Conservation (phyloP, 495 filamentous ascomycete genomes). For the Emericellopsis terricola region DNA sequence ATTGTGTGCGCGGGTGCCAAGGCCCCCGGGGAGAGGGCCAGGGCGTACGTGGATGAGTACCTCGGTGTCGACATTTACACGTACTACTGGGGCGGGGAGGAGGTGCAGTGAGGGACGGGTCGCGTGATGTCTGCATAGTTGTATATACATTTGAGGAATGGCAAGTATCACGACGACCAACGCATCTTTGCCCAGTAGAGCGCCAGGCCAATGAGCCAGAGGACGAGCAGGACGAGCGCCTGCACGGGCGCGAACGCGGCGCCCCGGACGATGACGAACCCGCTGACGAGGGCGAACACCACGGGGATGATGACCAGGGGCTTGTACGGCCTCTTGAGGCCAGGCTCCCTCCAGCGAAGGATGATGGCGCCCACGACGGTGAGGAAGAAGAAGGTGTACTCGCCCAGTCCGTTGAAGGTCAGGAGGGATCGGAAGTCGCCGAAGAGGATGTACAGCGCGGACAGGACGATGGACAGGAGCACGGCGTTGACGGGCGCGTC, state of each 20-base stretch:
- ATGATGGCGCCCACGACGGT: conserved; percentile 33
- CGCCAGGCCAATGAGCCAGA: conserved; percentile 25
- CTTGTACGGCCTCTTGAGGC: conserved; percentile 26
- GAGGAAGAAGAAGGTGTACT: conserved; percentile 40
- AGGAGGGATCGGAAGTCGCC: conserved; percentile 37
- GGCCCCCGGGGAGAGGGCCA: conserved; percentile 13
- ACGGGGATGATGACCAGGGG: conserved; percentile 25
- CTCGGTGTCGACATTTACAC: conserved; percentile 15
- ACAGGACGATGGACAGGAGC: conserved; percentile 25
- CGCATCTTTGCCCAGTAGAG: conserved; percentile 17
- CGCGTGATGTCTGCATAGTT: too few species aligned
- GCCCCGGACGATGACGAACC: conserved; percentile 34
- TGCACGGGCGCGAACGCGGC: conserved; percentile 32
- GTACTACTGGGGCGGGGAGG: conserved; percentile 16
- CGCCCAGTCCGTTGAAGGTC: conserved; percentile 37
- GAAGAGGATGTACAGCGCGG: conserved; percentile 33
- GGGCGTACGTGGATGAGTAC: conserved; percentile 14
- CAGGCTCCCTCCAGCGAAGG: conserved; percentile 29
- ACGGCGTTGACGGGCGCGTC: conserved; percentile 34
- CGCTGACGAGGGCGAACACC: conserved; percentile 30
- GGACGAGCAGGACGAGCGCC: conserved; percentile 21
- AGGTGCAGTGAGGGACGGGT: too few species aligned
- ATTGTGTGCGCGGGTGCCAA: conserved; percentile 45
- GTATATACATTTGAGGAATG: too few species aligned
- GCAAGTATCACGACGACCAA: too few species aligned